Evolutionary conservation across 352 stramenopile species (phyloP).

Genomic region (Globisporangium lucens): DNA sequence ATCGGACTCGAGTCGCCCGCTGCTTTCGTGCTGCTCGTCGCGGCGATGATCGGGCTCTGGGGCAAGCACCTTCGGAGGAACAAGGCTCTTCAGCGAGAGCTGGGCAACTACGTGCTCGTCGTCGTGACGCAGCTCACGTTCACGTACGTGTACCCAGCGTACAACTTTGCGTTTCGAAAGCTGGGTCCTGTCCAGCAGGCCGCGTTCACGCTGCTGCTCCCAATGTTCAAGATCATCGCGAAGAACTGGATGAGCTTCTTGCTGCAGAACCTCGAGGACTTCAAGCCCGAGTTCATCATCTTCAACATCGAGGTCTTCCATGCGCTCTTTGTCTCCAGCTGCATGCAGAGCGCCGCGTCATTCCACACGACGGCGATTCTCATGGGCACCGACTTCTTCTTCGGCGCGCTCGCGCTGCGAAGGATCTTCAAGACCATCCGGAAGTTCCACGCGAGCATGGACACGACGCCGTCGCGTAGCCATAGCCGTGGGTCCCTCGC

Average conservation of each 20-base stretch:
- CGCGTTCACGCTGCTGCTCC: constrained; percentile 25
- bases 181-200: constrained; percentile 11
- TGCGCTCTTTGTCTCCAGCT: constrained; percentile 38
- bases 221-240: constrained; percentile 23
- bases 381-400: constrained; percentile 28
- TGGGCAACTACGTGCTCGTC: constrained; percentile 1
- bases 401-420: constrained; percentile 24
- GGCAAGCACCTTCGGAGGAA: background rate
- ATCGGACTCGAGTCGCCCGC: background rate
- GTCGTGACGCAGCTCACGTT: background rate
- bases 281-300: constrained; percentile 41
- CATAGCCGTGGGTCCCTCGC: background rate
- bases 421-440: background rate
- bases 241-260: background rate
- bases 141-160: constrained; percentile 28
- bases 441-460: background rate
- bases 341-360: constrained; percentile 32
- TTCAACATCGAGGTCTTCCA: constrained; percentile 61
- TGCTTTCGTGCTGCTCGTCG: background rate
- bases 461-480: background rate
- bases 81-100: background rate
- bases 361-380: constrained; percentile 25
- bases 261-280: constrained; percentile 18
- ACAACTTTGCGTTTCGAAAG: constrained; percentile 29
- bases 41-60: constrained; percentile 5